Conservation (phyloP, 345 rosid genomes). For the Laguncularia racemosa region DNA sequence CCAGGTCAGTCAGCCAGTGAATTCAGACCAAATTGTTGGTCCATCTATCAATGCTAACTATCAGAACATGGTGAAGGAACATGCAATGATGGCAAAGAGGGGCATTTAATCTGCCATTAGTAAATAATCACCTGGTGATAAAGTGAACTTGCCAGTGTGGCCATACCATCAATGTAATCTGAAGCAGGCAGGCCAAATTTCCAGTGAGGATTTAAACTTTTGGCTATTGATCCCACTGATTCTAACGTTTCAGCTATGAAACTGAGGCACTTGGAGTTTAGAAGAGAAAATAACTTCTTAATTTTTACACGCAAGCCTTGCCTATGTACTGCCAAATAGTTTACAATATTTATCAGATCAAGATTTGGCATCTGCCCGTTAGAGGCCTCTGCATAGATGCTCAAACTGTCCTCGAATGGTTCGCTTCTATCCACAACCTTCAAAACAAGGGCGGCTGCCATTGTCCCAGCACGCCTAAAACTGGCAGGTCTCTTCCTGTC, state of each 20-base stretch:
- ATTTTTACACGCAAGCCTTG: slow-evolving; percentile 76
- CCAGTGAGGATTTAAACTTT: slow-evolving; percentile 55
- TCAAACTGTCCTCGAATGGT: slow-evolving; percentile 54
- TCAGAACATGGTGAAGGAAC: not conserved
- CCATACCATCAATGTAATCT: slow-evolving; percentile 79
- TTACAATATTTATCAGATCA: slow-evolving; percentile 84
- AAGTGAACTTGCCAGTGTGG: slow-evolving; percentile 84
- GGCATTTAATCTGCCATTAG: not conserved
- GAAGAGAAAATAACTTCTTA: slow-evolving; percentile 55
- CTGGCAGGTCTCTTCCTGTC: slow-evolving; percentile 26
- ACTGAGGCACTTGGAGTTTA: slow-evolving; percentile 48
- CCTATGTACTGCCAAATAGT: slow-evolving; percentile 80
- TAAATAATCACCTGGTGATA: slow-evolving; percentile 58
- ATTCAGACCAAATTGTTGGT: too few relatives aligned
- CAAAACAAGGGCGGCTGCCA: slow-evolving; percentile 84
- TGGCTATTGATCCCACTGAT: slow-evolving; percentile 48
- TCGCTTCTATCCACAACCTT: slow-evolving; percentile 52
- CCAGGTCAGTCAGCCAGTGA: too few relatives aligned
- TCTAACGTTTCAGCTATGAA: slow-evolving; percentile 57
- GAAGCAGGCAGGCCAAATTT: slow-evolving; percentile 68
- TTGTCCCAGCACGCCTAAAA: slow-evolving; percentile 77
- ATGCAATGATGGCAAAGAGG: not conserved
- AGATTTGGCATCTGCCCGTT: slow-evolving; percentile 99
- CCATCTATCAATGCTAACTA: too few relatives aligned
- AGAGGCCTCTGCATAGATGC: slow-evolving; percentile 86